Evolutionary conservation across 2,329 filamentous ascomycete genomes (phyloP).

Genomic region (Blumeria graminis): DNA sequence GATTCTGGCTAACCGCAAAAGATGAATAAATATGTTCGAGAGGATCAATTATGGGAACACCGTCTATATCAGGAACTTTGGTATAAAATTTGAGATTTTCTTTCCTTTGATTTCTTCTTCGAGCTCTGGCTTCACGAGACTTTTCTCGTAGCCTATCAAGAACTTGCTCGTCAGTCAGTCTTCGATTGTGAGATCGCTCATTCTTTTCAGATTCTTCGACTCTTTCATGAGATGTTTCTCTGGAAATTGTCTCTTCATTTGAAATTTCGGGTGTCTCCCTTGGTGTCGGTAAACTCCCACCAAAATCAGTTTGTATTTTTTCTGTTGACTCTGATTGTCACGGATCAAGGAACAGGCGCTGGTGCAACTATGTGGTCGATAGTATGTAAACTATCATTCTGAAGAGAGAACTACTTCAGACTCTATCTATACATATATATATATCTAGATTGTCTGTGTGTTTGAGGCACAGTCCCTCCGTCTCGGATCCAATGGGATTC

Average conservation of each 20-base stretch:
- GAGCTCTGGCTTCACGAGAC: neutral
- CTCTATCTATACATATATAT: too few species aligned
- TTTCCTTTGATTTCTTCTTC: neutral
- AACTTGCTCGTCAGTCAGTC: neutral
- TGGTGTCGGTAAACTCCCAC: neutral
- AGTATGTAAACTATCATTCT: too few species aligned
- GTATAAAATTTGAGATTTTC: neutral
- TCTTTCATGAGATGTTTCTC: neutral
- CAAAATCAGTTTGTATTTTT: neutral
- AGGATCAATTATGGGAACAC: neutral
- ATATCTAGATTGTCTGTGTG: too few species aligned
- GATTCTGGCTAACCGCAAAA: neutral
- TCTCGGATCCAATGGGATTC: too few species aligned
- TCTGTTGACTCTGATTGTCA: neutral
- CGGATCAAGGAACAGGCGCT: too few species aligned
- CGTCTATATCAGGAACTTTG: neutral
- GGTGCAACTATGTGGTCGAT: too few species aligned
- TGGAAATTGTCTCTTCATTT: neutral
- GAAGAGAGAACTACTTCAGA: too few species aligned
- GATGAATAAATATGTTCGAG: neutral
- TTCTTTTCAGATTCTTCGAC: neutral
- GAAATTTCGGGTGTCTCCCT: neutral
- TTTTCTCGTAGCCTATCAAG: neutral
- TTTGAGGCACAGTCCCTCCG: too few species aligned
- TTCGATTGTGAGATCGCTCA: neutral